Base-by-base conservation (phyloP, 768 basidiomycete genomes). In the Mycena olivaceomarginata region DNA sequence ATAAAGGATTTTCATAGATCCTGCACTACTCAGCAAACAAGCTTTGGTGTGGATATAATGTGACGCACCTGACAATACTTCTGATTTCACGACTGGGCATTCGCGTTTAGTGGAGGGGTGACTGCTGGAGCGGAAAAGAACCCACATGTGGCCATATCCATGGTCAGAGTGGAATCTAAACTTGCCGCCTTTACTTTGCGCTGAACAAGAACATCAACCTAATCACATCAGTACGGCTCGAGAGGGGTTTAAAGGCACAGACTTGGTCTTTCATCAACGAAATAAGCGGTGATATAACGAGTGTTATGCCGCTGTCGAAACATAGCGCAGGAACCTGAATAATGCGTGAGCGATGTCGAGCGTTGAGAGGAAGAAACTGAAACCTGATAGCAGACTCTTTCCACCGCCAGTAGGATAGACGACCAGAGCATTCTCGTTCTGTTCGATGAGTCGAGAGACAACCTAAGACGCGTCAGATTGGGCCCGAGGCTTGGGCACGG, bases 1-100 rank as follows among this genome's bases (percentile, higher is more conserved):
- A 67, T 89, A 90, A 25, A 90, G 85, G 9, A 90, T 84, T 81
- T 90, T 90, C 77, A 90, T 83, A n/a, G 80, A 72, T 5, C 88
- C 87, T 5, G 10, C 45, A 82, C 80, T 15, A 46, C 20, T 64
- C 16, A 15, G 46, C 8, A 7, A 68, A 31, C 31, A 63, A 20
- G 13, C 31, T 8, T 18, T 48, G 3, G 15, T 25, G 7, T 8
- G 7, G 10, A 16, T 12, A 31, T 5, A 45, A 31, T 22, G 45
- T 40, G 39, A 70, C 65, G 15, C 2, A 77, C 76, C 77, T 48
- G 72, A 74, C 25, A 86, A 59, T 0, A 89, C 84, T 51, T 86
- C 83, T 9, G 82, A n/a, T 70, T 88, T 86, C 5, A 89, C 86
- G 31, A 31, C 31, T 31, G 31, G 31, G 31, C 31, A 31, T 31